phyloP scores from a whole-genome alignment of 345 rosid species.

The Gossypium arboreum region DNA sequence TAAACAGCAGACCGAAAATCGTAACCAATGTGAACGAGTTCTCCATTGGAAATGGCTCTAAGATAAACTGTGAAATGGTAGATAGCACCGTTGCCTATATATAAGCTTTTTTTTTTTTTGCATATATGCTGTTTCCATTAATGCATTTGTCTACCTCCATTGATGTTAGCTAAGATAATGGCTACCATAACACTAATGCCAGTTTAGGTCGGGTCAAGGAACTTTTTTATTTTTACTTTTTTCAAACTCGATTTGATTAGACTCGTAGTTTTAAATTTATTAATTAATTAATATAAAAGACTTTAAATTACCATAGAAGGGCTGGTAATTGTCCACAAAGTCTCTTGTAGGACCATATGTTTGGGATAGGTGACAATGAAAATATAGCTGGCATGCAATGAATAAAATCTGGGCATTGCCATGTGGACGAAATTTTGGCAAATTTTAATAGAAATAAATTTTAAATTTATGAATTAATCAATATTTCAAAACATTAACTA shows the following conservation, averaged over 20 bases:
- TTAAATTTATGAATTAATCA: not conserved
- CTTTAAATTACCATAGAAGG: too few species aligned
- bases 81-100: conserved; percentile 11
- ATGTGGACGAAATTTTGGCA: not conserved
- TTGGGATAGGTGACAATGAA: not conserved
- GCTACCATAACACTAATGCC: conserved; percentile 10
- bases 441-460: too few species aligned
- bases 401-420: not conserved
- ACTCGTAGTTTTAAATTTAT: not conserved
- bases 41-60: conserved; percentile 16
- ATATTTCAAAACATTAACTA: not conserved
- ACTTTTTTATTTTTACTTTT: not conserved
- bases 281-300: not conserved
- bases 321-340: too few species aligned
- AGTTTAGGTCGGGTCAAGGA: not conserved
- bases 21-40: not conserved
- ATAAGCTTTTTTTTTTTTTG: not conserved
- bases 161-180: conserved; percentile 15
- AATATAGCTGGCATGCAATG: not conserved
- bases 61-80: conserved; percentile 15
- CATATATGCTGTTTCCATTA: conserved; percentile 16
- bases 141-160: conserved; percentile 26
- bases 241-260: not conserved
- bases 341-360: not conserved
- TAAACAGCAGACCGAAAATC: conserved; percentile 19